Base-by-base conservation (phyloP, 1,284 basidiomycete genomes). In the Xerocomus nothofagi region DNA sequence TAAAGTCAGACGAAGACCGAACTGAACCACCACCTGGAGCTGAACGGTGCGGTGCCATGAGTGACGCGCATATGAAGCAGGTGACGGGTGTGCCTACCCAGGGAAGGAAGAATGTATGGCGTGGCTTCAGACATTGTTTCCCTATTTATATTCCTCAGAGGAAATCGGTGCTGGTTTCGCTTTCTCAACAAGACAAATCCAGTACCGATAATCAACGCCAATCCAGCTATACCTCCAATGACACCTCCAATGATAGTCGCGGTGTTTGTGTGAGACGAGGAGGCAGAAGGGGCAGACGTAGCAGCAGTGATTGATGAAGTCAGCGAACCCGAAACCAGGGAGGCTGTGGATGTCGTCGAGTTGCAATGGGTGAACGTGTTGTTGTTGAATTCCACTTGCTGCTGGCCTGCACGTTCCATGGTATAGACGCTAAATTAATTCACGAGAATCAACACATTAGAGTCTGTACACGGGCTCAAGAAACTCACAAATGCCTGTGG, bases 321-420 rank as follows among this genome's bases (percentile, higher is more conserved):
- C 15, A 4, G 8, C 27, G 12, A 1, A 0, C 1, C 27, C 12
- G 5, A 3, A 29, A 12, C 11, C 27, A 29, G 27, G 12, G 27
- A 29, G 27, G 27, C 46, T 4, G 36, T 46, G 15, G 29, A 49
- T 6, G 39, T 48, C 17, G 45, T 57, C 3, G 53, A 47, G 12
- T 58, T 57, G 39, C 62, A 65, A 44, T 61, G 55, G 36, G 61
- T 66, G 50, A 63, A 66, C 2, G 60, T 58, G 34, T 65, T 63
- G 44, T 66, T 63, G 24, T 57, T 57, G 6, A 47, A 47, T 18
- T 53, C 45, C 15, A 49, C 54, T 39, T 62, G 55, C 39, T 61
- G 54, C 44, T 53, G 53, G 10, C 29, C 49, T 11, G 58, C 39
- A 9, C 53, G 55, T 31, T 63, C 55, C 42, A 52, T 49, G 5